These are phyloP conservation scores for Trichocladium antarcticum DNA, from an alignment of 495 filamentous ascomycete genomes.

Conservation along the genomic window DNA sequence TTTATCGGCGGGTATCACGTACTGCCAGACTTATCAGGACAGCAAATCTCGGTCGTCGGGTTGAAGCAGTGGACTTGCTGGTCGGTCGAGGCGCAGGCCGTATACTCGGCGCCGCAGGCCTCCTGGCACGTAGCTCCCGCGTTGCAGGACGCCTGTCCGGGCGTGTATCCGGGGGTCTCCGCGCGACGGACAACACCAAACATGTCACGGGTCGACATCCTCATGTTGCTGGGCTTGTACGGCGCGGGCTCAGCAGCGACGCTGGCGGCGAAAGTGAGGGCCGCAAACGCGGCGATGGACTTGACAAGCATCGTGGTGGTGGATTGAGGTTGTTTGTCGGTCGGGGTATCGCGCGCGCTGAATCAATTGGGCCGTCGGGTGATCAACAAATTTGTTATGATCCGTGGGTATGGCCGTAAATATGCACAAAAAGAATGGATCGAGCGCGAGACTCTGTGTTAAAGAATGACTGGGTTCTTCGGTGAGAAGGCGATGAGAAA, in stretches of 20 bases:
- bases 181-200: slow-evolving; percentile 33
- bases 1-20: slow-evolving; percentile 12
- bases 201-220: slow-evolving; percentile 31
- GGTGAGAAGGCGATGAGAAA: slow-evolving; percentile 8
- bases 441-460: slow-evolving; percentile 23
- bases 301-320: slow-evolving; percentile 30
- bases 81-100: slow-evolving; percentile 32
- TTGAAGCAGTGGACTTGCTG: slow-evolving; percentile 37
- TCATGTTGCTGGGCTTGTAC: slow-evolving; percentile 30
- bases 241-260: slow-evolving; percentile 33
- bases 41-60: slow-evolving; percentile 34
- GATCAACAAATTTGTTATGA: background rate
- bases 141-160: slow-evolving; percentile 31
- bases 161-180: slow-evolving; percentile 31
- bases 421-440: slow-evolving; percentile 26
- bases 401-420: slow-evolving; percentile 1
- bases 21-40: slow-evolving; percentile 36
- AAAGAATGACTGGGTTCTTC: slow-evolving; percentile 23
- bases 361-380: background rate
- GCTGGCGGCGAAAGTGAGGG: slow-evolving; percentile 29
- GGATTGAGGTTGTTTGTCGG: slow-evolving; percentile 1
- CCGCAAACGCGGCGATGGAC: slow-evolving; percentile 30
- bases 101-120: slow-evolving; percentile 38
- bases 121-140: slow-evolving; percentile 35
- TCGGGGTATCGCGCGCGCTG: background rate